Evolutionary conservation across 2,329 filamentous ascomycete genomes (phyloP).

Genomic region (Dothidotthia symphoricarpi): DNA sequence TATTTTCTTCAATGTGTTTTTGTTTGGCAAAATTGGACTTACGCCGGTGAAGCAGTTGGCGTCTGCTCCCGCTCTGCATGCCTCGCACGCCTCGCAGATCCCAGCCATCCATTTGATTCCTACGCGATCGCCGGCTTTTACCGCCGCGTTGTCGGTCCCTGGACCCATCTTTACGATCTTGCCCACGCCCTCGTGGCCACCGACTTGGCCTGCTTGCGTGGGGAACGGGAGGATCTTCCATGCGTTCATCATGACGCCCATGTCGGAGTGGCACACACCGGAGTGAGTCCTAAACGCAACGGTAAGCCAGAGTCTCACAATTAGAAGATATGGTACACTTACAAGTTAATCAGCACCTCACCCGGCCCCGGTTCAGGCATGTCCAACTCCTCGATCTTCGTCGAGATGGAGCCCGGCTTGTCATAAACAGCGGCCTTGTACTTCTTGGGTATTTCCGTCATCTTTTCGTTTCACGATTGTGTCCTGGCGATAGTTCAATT

Average conservation of each 20-base stretch:
- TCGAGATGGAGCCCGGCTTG: slow-evolving; percentile 63
- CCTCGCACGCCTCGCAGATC: slow-evolving; percentile 50
- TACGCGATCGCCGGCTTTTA: slow-evolving; percentile 67
- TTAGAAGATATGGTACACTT: too few relatives aligned
- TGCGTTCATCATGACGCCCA: slow-evolving; percentile 50
- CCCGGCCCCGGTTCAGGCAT: slow-evolving; percentile 63
- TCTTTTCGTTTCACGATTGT: neutral
- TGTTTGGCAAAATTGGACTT: slow-evolving; percentile 11
- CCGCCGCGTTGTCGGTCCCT: slow-evolving; percentile 53
- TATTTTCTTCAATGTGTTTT: neutral
- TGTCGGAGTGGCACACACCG: slow-evolving; percentile 65
- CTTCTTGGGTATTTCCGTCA: slow-evolving; percentile 50
- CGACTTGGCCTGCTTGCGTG: slow-evolving; percentile 61
- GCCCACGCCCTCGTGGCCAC: slow-evolving; percentile 68
- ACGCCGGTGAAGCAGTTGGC: slow-evolving; percentile 35
- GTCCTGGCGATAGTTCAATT: too few relatives aligned
- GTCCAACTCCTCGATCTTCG: slow-evolving; percentile 62
- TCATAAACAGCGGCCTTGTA: slow-evolving; percentile 66
- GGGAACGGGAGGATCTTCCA: slow-evolving; percentile 59
- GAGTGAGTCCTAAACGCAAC: slow-evolving; percentile 51
- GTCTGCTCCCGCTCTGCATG: slow-evolving; percentile 48
- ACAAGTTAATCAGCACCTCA: slow-evolving; percentile 63
- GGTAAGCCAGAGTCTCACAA: too few relatives aligned
- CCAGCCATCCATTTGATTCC: slow-evolving; percentile 67
- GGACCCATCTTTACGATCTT: slow-evolving; percentile 65